A percentile compares a stretch with the other conserved stretches of the same genome.
Conservation (phyloP, 345 rosid species). For the Eucalyptus regnans region DNA sequence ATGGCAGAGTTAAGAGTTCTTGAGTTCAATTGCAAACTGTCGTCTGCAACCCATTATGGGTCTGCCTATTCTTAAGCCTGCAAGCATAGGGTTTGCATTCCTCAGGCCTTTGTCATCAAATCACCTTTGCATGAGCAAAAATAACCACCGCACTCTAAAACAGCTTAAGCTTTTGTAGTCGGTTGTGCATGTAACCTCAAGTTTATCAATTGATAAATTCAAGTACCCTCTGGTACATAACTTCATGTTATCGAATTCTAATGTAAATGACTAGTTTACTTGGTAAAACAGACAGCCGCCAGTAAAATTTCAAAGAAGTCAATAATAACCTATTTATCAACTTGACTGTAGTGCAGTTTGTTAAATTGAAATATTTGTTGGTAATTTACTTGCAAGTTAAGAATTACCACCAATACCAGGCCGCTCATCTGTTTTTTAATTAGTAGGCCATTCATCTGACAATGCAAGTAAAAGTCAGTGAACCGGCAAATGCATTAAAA, state of each 20-base stretch:
- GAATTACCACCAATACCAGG: background rate
- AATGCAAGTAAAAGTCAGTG: background rate
- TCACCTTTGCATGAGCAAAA: background rate
- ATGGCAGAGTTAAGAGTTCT: background rate
- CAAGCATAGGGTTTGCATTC: background rate
- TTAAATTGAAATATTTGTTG: background rate
- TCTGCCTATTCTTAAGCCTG: background rate
- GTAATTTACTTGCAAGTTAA: background rate
- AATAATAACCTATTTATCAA: background rate
- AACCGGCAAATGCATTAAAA: background rate
- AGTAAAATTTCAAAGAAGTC: background rate
- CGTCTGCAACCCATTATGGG: background rate
- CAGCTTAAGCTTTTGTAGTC: background rate
- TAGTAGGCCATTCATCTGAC: background rate
- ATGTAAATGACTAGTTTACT: background rate
- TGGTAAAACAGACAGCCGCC: background rate
- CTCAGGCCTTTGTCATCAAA: background rate
- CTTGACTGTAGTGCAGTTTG: background rate
- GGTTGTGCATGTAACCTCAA: background rate
- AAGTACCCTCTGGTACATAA: background rate
- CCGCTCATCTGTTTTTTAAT: background rate
- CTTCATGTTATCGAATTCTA: background rate
- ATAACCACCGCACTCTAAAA: background rate
- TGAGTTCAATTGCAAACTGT: background rate
- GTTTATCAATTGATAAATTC: background rate